A percentile compares a stretch with the other conserved stretches of the same genome.
Evolutionary conservation across 2,329 filamentous ascomycete genomes (phyloP).

Genomic region (Escovopsis sp.): DNA sequence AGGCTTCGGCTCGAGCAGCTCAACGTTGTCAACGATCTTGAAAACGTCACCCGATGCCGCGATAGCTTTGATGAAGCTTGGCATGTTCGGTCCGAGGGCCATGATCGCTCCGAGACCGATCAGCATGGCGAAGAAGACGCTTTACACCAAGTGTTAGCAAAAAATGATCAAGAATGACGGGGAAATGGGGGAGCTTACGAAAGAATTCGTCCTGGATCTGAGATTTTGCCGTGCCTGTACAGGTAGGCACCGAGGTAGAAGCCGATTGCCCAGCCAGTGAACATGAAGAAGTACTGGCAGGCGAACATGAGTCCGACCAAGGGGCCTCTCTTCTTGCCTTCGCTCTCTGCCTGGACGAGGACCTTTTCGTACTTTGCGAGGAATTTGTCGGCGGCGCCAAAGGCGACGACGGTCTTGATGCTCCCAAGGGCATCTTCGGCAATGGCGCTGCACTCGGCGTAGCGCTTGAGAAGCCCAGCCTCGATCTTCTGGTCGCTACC

Average conservation of each 20-base stretch:
- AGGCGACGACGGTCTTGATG: slow-evolving; percentile 3
- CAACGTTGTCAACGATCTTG: slow-evolving; percentile 19
- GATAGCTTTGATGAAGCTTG: slow-evolving; percentile 18
- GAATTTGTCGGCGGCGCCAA: slow-evolving; percentile 3
- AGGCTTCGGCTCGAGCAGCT: slow-evolving; percentile 5
- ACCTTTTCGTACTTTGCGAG: slow-evolving; percentile 2
- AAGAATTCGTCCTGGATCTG: slow-evolving; percentile 3
- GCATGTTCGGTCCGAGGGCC: slow-evolving; percentile 8
- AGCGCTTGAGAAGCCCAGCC: slow-evolving; percentile 2
- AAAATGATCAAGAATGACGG: not conserved
- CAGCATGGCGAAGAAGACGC: slow-evolving; percentile 5
- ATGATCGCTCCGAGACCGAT: slow-evolving; percentile 5
- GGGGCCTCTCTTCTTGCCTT: slow-evolving; percentile 1
- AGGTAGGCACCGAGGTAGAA: slow-evolving; percentile 4
- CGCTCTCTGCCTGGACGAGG: slow-evolving; percentile 1
- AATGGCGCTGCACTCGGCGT: slow-evolving; percentile 3
- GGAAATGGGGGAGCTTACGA: not conserved
- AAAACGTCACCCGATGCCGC: slow-evolving; percentile 21
- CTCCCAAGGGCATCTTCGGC: slow-evolving; percentile 3
- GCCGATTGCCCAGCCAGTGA: slow-evolving; percentile 4
- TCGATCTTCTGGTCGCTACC: slow-evolving; percentile 5
- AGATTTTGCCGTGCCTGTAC: slow-evolving; percentile 2
- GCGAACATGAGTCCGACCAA: slow-evolving; percentile 5
- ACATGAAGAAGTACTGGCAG: slow-evolving; percentile 5
- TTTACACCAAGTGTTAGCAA: not conserved